Evolutionary conservation across 345 rosid species (phyloP).

Genomic region (Citrus trifoliata): DNA sequence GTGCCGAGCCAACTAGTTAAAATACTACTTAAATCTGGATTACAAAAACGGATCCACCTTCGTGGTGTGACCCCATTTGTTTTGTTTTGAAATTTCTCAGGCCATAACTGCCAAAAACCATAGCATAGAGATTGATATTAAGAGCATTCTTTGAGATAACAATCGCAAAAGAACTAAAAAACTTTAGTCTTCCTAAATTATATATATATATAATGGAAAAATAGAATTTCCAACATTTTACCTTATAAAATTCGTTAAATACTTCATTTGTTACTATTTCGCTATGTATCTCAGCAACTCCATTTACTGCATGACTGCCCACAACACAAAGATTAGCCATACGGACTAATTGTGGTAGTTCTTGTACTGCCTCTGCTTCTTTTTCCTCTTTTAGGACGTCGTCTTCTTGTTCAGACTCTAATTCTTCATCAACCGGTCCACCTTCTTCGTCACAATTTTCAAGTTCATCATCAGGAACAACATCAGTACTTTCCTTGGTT

Average conservation of each 20-base stretch:
- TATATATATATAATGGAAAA: too few relatives aligned
- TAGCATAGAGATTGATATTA: constrained; percentile 14
- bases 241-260: constrained; percentile 63
- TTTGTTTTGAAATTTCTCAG: constrained; percentile 70
- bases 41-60: constrained; percentile 77
- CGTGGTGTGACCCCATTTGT: constrained; percentile 86
- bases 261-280: constrained; percentile 73
- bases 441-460: constrained; percentile 26
- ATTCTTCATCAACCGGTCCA: constrained; percentile 14
- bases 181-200: too few relatives aligned
- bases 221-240: constrained; percentile 15
- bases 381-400: constrained; percentile 30
- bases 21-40: constrained; percentile 61
- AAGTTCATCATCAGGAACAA: constrained; percentile 23
- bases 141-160: neutral
- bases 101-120: constrained; percentile 57
- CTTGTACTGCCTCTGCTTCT: constrained; percentile 31
- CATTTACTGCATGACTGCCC: constrained; percentile 74
- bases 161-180: neutral
- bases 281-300: constrained; percentile 78
- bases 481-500: constrained; percentile 32
- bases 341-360: constrained; percentile 54
- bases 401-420: constrained; percentile 16
- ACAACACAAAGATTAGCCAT: constrained; percentile 70
- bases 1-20: constrained; percentile 65